Conservation (phyloP, 345 rosid genomes). For the Sisymbrium irio region DNA sequence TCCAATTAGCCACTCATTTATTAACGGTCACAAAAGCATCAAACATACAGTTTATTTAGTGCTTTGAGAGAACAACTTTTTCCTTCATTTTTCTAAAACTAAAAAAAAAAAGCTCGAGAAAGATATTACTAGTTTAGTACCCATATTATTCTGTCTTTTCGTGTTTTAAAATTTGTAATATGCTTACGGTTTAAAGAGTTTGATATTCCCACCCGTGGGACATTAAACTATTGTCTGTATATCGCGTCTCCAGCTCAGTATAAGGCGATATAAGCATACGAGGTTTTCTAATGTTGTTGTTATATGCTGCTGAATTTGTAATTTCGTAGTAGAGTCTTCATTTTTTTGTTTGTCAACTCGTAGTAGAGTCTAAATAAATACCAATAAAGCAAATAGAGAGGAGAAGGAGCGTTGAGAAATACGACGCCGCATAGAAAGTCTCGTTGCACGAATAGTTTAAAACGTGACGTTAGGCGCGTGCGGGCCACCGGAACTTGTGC, state of each 20-base stretch:
- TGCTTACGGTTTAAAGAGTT: neutral
- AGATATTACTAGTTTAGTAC: neutral
- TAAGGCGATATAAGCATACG: neutral
- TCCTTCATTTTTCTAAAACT: neutral
- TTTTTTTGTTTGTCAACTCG: no score
- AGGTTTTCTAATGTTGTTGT: neutral
- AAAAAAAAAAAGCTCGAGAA: neutral
- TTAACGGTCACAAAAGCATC: conserved; percentile 28
- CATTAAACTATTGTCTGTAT: neutral
- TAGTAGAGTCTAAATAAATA: neutral
- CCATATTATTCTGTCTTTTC: neutral
- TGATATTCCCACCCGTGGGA: neutral
- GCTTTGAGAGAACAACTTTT: neutral
- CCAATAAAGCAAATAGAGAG: neutral
- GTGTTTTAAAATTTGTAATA: neutral
- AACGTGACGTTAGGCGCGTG: conserved; percentile 37
- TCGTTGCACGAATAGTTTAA: conserved; percentile 24
- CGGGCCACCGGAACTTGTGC: conserved; percentile 39
- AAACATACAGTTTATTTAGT: conserved; percentile 15
- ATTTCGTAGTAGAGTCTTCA: no score
- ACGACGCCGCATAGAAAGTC: conserved; percentile 17
- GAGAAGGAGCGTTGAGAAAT: neutral
- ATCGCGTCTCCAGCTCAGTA: neutral
- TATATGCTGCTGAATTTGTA: neutral
- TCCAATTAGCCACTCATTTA: conserved; percentile 21